Base-by-base conservation (phyloP, 1,284 basidiomycete genomes). In the Grifola frondosa region DNA sequence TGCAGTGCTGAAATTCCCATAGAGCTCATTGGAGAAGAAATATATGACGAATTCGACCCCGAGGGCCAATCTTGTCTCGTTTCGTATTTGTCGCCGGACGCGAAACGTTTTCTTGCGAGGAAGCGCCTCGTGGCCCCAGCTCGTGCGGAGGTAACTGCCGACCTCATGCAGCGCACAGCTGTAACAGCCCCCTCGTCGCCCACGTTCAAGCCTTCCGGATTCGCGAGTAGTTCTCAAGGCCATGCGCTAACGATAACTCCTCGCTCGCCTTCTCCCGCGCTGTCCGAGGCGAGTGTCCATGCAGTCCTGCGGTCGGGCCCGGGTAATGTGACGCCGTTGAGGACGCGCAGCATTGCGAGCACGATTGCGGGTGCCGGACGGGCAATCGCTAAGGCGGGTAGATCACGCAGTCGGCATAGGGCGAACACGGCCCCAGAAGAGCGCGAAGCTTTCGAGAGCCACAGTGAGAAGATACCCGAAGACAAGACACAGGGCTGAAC, bases 21-120 rank as follows among this genome's bases (percentile, higher is more conserved):
- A 88, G 90, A 92, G 60, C 71, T 93, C 15, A 91, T 93, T 39
- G 89, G 90, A 20, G 88, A 91, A 68, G 89, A 91, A 57, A 92
- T 93, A 42, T 89, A 88, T 54, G 90, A 93, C 60, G 90, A 93
- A 65, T 91, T 89, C 55, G 87, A 88, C 56, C 67, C 71, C 13
- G 57, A 59, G 29, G 56, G 57, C 15, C 49, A 48, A 20, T 55
- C 50, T 4, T 51, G 49, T 31, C 44, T 58, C 33, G 43, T 43
- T 11, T 44, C 56, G n/a, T 56, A 52, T 42, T 24, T 52, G 31
- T 49, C 53, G 9, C 42, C 54, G 35, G 38, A 56, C 38, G 45
- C 52, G 35, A 44, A 50, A 44, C 45, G 44, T 30, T 42, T 44
- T 43, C 30, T 50, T 29, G 29, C 40, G 3, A 48, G 48, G 49